Percentiles rank a stretch among this genome's conserved stretches.
phyloP scores from a whole-genome alignment of 2,329 filamentous ascomycete genomes.

The Colletotrichum zoysiae region DNA sequence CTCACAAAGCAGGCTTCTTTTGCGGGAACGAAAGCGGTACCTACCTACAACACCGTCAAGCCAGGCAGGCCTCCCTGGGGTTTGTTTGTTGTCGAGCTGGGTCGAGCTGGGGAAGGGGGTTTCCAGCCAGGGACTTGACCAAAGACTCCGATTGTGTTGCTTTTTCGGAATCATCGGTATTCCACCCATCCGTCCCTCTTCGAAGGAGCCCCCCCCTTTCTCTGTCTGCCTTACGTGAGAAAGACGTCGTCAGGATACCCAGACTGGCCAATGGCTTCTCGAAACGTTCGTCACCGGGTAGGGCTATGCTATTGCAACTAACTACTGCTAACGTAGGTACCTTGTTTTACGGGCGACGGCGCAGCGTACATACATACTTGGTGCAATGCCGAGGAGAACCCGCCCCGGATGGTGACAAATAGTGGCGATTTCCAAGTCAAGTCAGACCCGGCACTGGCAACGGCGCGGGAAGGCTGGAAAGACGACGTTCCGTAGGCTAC shows the following conservation, averaged over 20 bases:
- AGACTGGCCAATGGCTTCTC: constrained; percentile 13
- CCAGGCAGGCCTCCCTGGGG: neutral
- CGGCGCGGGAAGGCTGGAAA: constrained; percentile 14
- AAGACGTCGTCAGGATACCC: neutral
- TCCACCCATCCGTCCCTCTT: constrained; percentile 2
- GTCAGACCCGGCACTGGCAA: constrained; percentile 22
- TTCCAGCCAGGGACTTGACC: neutral
- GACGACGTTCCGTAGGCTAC: constrained; percentile 21
- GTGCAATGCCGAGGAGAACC: neutral
- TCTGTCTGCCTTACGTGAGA: constrained; percentile 4
- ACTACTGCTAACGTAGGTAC: too few species aligned
- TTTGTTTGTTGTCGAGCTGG: neutral
- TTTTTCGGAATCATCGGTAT: constrained; percentile 37
- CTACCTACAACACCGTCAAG: neutral
- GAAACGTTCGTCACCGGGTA: constrained; percentile 13
- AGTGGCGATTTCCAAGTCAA: neutral
- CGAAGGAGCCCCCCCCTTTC: neutral
- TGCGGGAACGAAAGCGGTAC: neutral
- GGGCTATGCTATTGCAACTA: constrained; percentile 16
- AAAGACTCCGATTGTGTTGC: constrained; percentile 28
- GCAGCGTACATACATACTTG: neutral
- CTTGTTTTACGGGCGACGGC: neutral
- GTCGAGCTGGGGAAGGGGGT: neutral
- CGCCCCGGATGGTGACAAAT: constrained; percentile 14
- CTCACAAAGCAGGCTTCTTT: neutral